These are phyloP conservation scores for Nicotiana attenuata DNA, from an alignment of 257 asterid genomes.

Conservation along the genomic window DNA sequence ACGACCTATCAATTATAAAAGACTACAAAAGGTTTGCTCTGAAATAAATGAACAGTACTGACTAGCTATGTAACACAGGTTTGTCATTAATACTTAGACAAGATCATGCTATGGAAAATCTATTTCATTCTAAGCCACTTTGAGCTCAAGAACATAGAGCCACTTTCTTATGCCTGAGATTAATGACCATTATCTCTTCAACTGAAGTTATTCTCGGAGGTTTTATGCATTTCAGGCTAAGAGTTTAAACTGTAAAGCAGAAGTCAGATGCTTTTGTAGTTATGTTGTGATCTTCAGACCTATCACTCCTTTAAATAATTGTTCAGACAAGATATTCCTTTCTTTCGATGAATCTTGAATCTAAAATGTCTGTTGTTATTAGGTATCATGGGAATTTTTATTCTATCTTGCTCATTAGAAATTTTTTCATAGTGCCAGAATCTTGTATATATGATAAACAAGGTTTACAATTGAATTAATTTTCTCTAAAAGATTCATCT, in stretches of 20 bases:
- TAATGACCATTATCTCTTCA: slow-evolving; percentile 6
- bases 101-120: neutral
- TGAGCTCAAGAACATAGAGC: neutral
- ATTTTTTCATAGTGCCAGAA: neutral
- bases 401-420: neutral
- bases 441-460: neutral
- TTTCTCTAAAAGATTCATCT: slow-evolving; percentile 9
- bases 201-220: neutral
- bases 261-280: slow-evolving; percentile 5
- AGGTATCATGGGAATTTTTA: neutral
- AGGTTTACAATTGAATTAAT: neutral
- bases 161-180: slow-evolving; percentile 1
- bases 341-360: slow-evolving; percentile 1
- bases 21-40: neutral
- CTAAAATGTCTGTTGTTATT: neutral
- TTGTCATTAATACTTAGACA: no score
- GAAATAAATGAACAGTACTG: slow-evolving; percentile 1
- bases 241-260: neutral
- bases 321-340: neutral
- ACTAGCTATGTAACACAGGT: neutral
- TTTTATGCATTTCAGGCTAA: neutral
- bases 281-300: neutral
- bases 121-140: neutral
- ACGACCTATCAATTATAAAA: neutral
- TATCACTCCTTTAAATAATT: neutral